Percentiles rank a stretch among this genome's conserved stretches.
These are phyloP conservation scores for Leersia perrieri DNA, from an alignment of 176 grass and related monocot species.

Conservation along the genomic window DNA sequence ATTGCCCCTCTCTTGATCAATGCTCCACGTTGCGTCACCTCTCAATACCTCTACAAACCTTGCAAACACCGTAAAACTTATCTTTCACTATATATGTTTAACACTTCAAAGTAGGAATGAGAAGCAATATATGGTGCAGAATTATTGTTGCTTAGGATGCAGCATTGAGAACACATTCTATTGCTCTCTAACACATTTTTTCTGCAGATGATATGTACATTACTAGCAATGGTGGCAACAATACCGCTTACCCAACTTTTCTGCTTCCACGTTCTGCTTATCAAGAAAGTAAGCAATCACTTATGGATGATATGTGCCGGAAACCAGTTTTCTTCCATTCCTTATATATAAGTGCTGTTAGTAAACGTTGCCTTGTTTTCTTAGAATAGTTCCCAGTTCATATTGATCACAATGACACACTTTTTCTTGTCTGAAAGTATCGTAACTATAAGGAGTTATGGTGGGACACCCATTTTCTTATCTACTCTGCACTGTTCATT, in stretches of 20 bases:
- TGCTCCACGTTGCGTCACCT: no score
- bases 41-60: no score
- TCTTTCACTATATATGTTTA: not conserved
- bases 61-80: no score
- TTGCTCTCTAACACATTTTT: not conserved
- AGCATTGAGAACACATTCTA: not conserved
- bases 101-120: not conserved
- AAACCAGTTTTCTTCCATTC: not conserved
- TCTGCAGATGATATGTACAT: conserved; percentile 60
- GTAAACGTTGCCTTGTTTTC: no score
- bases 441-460: not conserved
- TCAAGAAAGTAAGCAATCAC: conserved; percentile 55
- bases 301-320: not conserved
- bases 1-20: no score
- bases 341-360: not conserved
- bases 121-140: not conserved
- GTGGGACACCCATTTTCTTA: not conserved
- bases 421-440: not conserved
- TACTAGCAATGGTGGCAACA: conserved; percentile 65
- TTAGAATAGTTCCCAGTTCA: not conserved
- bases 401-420: not conserved
- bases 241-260: conserved; percentile 73
- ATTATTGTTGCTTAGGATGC: not conserved
- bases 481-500: not conserved
- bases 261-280: conserved; percentile 78